Evolutionary conservation across 2,329 filamentous ascomycete species (phyloP).

Genomic region (Ramularia collo-cygni): DNA sequence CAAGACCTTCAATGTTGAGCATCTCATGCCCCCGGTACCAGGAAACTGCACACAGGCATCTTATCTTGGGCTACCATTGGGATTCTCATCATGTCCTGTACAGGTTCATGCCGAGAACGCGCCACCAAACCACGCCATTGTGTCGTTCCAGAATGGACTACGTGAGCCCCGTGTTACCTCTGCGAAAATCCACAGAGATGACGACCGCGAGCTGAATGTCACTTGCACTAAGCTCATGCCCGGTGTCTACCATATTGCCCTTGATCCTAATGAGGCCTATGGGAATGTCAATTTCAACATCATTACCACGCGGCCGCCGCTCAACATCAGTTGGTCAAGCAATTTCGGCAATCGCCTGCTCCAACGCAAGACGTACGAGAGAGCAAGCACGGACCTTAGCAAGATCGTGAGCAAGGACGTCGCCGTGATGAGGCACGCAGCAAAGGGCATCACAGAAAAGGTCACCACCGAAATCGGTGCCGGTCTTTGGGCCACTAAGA

Average conservation of each 20-base stretch:
- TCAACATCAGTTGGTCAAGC: conserved; percentile 18
- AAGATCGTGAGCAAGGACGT: conserved; percentile 25
- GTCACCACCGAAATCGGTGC: conserved; percentile 20
- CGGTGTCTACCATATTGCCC: conserved; percentile 23
- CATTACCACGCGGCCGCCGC: conserved; percentile 14
- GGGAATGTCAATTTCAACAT: conserved; percentile 21
- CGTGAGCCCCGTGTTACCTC: conserved; percentile 3
- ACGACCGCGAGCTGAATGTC: conserved; percentile 12
- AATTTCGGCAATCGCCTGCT: conserved; percentile 23
- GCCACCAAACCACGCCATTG: conserved; percentile 21
- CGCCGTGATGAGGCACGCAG: conserved; percentile 18
- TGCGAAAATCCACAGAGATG: conserved; percentile 5
- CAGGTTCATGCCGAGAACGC: too few species aligned
- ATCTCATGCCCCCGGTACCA: conserved; percentile 20
- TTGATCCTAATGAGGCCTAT: conserved; percentile 22
- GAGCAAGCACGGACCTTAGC: conserved; percentile 22
- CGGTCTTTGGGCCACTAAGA: conserved; percentile 22
- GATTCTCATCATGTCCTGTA: too few species aligned
- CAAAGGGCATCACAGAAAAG: conserved; percentile 16
- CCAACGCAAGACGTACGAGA: conserved; percentile 21
- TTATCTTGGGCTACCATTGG: conserved; percentile 1
- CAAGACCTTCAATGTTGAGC: conserved; percentile 20
- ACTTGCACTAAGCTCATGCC: conserved; percentile 24
- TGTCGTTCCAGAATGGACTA: conserved; percentile 19
- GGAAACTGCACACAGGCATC: conserved; percentile 4